phyloP scores from a whole-genome alignment of 345 rosid genomes.

The Acer yangbiense region DNA sequence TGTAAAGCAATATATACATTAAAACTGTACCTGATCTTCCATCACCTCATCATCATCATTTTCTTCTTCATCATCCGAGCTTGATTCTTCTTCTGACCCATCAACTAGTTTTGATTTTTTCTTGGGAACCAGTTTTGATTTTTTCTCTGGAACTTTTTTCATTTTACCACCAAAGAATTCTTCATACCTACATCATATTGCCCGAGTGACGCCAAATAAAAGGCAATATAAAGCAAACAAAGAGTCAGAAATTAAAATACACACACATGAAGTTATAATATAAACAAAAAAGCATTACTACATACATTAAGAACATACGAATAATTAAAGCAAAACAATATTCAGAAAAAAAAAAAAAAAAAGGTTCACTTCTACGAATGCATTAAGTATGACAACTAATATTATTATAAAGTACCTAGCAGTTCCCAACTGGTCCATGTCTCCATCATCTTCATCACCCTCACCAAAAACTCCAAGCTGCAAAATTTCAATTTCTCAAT shows the following conservation, averaged over 20 bases:
- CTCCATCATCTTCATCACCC: constrained; percentile 43
- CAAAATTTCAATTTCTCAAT: background rate
- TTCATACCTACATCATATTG: constrained; percentile 53
- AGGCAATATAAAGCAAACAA: background rate
- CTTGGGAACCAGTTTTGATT: constrained; percentile 31
- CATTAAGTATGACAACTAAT: background rate
- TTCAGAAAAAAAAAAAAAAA: background rate
- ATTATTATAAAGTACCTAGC: constrained; percentile 45
- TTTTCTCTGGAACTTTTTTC: constrained; percentile 40
- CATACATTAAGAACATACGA: background rate
- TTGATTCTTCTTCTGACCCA: constrained; percentile 41
- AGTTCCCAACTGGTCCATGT: constrained; percentile 34
- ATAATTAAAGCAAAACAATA: background rate
- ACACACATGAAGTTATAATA: background rate
- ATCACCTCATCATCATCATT: constrained; percentile 25
- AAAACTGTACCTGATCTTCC: constrained; percentile 36
- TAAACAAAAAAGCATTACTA: background rate
- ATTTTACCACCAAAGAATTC: constrained; percentile 73
- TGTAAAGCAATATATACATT: background rate
- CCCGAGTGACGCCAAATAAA: constrained; percentile 4
- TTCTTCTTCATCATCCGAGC: constrained; percentile 40
- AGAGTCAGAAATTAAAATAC: background rate
- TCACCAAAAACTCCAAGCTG: constrained; percentile 57
- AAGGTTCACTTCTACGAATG: background rate
- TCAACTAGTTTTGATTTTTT: constrained; percentile 32